Conservation (phyloP, 1,284 basidiomycete species). For the Sanghuangporus sanghuang region DNA sequence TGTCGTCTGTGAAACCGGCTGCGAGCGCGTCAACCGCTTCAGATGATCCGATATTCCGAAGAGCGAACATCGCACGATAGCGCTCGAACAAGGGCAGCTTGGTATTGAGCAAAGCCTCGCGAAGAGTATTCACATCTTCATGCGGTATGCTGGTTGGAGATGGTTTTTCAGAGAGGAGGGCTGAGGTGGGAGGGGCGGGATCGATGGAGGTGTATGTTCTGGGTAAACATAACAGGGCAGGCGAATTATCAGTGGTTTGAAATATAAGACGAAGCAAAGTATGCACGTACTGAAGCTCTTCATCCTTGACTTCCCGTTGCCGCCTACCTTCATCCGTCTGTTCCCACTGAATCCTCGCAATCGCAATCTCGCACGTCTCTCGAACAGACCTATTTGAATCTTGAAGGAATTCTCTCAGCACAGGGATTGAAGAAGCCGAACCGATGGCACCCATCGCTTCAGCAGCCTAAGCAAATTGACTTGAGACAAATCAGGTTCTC, state of each 20-base stretch:
- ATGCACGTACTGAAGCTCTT: conserved; percentile 31
- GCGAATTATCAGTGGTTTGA: background rate
- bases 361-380: conserved; percentile 97
- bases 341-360: conserved; percentile 94
- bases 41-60: conserved; percentile 83
- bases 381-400: conserved; percentile 81
- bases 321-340: conserved; percentile 66
- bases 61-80: conserved; percentile 97
- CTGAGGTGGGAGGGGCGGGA: conserved; percentile 82
- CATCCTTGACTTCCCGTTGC: conserved; percentile 35
- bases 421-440: conserved; percentile 55
- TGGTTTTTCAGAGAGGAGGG: conserved; percentile 47
- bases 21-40: conserved; percentile 88
- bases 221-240: conserved; percentile 3
- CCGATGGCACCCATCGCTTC: conserved; percentile 98
- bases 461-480: conserved; percentile 61
- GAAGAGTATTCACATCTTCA: conserved; percentile 54
- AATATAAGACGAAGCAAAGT: background rate
- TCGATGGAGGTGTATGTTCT: conserved; percentile 87
- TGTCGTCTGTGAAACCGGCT: conserved; percentile 81
- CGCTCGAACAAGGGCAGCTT: conserved; percentile 82
- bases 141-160: conserved; percentile 44
- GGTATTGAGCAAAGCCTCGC: conserved; percentile 62
- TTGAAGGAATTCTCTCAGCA: conserved; percentile 70
- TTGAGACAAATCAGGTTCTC: too few species aligned